These are phyloP conservation scores for Populus deltoides DNA, from an alignment of 345 rosid species.

Conservation along the genomic window DNA sequence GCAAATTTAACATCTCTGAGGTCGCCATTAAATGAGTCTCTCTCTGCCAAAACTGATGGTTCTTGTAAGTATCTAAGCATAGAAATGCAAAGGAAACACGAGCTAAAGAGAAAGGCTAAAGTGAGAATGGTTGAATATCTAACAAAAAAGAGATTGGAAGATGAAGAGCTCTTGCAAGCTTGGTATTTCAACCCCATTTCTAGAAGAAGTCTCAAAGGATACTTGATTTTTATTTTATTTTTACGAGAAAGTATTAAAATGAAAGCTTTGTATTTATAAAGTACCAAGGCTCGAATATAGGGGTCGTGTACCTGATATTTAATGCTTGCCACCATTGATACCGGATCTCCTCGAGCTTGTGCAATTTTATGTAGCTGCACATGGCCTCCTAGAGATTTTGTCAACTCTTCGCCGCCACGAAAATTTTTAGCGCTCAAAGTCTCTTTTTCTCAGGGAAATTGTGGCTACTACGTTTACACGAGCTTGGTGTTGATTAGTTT, in stretches of 20 bases:
- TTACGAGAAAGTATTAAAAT: neutral
- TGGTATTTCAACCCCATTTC: slow-evolving; percentile 43
- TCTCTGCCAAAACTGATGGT: neutral
- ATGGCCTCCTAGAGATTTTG: slow-evolving; percentile 14
- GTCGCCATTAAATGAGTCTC: slow-evolving; percentile 41
- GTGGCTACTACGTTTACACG: neutral
- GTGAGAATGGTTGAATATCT: slow-evolving; percentile 36
- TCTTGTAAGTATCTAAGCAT: slow-evolving; percentile 12
- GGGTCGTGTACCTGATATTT: neutral
- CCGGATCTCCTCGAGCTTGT: slow-evolving; percentile 42
- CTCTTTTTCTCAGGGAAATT: neutral
- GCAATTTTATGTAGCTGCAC: slow-evolving; percentile 19
- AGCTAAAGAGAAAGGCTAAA: slow-evolving; percentile 34
- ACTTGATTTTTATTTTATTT: neutral
- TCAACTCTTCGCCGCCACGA: slow-evolving; percentile 1
- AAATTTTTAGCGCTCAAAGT: neutral
- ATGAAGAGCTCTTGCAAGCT: slow-evolving; percentile 33
- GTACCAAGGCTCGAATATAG: neutral
- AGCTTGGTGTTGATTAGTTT: neutral
- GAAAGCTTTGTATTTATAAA: neutral
- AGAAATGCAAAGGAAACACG: slow-evolving; percentile 39
- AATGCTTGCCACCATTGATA: slow-evolving; percentile 22
- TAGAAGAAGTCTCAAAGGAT: neutral
- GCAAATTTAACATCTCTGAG: slow-evolving; percentile 55
- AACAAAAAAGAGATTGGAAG: slow-evolving; percentile 22